Conservation (phyloP, 108 stramenopile species). For the Fragilariopsis cylindrus region DNA sequence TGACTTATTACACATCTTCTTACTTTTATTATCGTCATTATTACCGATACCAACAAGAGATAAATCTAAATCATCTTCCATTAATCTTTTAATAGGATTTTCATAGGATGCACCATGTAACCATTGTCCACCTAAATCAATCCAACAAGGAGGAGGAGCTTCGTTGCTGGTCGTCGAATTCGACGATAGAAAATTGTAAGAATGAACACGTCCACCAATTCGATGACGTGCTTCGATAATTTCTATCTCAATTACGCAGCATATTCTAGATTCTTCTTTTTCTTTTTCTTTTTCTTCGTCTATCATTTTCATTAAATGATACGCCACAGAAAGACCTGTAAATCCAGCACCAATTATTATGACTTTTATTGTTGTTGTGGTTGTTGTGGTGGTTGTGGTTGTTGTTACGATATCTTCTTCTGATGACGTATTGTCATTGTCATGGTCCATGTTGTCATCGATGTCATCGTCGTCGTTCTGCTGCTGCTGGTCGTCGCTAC, state of each 20-base stretch:
- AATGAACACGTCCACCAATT: slow-evolving; percentile 30
- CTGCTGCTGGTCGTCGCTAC: too few relatives aligned
- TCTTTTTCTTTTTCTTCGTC: not conserved
- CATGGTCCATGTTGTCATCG: too few relatives aligned
- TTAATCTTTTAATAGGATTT: slow-evolving; percentile 24
- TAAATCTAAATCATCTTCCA: slow-evolving; percentile 19
- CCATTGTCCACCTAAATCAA: slow-evolving; percentile 29
- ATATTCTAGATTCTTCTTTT: not conserved
- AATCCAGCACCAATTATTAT: slow-evolving; percentile 32
- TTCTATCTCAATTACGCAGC: not conserved
- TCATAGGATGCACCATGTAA: slow-evolving; percentile 9
- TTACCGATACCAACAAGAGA: not conserved
- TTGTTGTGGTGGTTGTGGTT: not conserved
- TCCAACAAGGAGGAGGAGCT: not conserved
- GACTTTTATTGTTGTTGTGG: slow-evolving; percentile 2
- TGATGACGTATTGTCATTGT: too few relatives aligned
- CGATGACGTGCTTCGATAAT: slow-evolving; percentile 35
- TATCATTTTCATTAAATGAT: slow-evolving; percentile 22
- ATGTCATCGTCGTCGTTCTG: too few relatives aligned
- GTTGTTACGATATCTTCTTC: not conserved
- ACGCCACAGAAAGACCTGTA: slow-evolving; percentile 26
- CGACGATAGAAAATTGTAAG: not conserved
- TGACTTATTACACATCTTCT: not conserved
- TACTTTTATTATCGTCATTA: not conserved
- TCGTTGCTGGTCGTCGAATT: not conserved